Evolutionary conservation across 495 filamentous ascomycete species (phyloP), one percentile per base, ranked within the genome.

Genomic region (Apodospora peruviana): DNA sequence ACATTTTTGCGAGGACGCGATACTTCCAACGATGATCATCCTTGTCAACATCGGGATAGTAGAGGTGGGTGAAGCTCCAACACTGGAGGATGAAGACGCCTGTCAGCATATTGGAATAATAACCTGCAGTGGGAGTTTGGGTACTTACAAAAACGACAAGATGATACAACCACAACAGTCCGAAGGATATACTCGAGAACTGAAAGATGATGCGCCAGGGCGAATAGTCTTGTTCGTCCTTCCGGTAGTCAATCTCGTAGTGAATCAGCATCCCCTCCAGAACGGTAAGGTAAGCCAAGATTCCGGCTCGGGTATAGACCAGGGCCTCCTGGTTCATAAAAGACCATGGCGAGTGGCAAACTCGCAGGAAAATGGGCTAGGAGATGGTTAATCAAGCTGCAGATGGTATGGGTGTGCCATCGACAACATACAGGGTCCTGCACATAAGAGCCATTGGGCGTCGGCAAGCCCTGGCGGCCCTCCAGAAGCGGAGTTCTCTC

Each of bases 1-100:
- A 73, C 27, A 73, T 57, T 44, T 61, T 55, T 14, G 55, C 62
- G 34, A 68, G 52, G 10, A 65, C 38, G 11, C 32, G 21, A 18
- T 52, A 59, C 27, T 61, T 56, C 56, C 57, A 53, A 0, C 49
- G n/a, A n/a, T 38, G 47, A 24, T 59, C 41, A 16, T 67, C 48
- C 17, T 67, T 65, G 17, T 53, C 62, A 43, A 58, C 36, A 40
- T 66, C 65, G 18, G 69, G 73, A 40, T 63, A 68, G 45, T 72
- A 60, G 18, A 74, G 63, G 50, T 78, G 75, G 57, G 73, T 70
- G 38, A 71, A 68, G 12, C 72, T 74, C 76, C 73, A 79, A 43
- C 48, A 53, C 60, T 63, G 7, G 34, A 38, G 4, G 4, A 3
- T 10, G 23, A n/a, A 36, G 14, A 10, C 41, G 40, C 53, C 7